Conservation (phyloP, 768 basidiomycete genomes). For the Russula emetica region DNA sequence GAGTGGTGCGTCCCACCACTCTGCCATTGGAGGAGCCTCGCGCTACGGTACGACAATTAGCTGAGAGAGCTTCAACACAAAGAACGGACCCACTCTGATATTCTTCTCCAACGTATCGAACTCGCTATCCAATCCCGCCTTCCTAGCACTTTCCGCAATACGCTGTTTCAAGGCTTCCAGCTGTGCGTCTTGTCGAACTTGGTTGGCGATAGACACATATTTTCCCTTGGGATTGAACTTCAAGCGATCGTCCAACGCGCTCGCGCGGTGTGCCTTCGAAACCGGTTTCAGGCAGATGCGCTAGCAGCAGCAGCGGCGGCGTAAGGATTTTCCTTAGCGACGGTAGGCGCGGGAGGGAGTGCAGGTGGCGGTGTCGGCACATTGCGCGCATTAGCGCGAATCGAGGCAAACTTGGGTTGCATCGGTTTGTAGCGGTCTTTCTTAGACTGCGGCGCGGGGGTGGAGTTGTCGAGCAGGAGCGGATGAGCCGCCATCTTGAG, state of each 20-base stretch:
- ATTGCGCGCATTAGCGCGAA: constrained; percentile 84
- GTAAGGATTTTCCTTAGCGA: constrained; percentile 69
- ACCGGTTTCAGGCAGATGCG: constrained; percentile 50
- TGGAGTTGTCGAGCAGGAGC: constrained; percentile 65
- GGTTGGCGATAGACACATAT: constrained; percentile 70
- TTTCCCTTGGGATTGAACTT: constrained; percentile 92
- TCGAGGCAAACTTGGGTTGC: constrained; percentile 98
- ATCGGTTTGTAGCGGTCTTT: constrained; percentile 96
- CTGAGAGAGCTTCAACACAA: not conserved
- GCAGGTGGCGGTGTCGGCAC: constrained; percentile 56
- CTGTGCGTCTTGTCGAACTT: constrained; percentile 68
- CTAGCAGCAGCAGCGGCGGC: constrained; percentile 45
- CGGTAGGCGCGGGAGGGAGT: constrained; percentile 36
- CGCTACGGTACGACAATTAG: constrained; percentile 45
- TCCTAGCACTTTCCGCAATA: constrained; percentile 88
- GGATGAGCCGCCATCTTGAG: constrained; percentile 91
- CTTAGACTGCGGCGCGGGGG: constrained; percentile 60
- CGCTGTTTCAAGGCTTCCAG: constrained; percentile 89
- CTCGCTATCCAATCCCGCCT: constrained; percentile 92
- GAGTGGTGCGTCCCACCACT: constrained; percentile 96
- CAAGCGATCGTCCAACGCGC: constrained; percentile 61
- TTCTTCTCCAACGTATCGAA: constrained; percentile 87
- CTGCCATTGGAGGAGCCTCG: constrained; percentile 79
- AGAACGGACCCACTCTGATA: constrained; percentile 57
- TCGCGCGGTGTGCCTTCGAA: constrained; percentile 75